Conservation (phyloP, 2,329 filamentous ascomycete species). For the Colletotrichum euphorbiae region DNA sequence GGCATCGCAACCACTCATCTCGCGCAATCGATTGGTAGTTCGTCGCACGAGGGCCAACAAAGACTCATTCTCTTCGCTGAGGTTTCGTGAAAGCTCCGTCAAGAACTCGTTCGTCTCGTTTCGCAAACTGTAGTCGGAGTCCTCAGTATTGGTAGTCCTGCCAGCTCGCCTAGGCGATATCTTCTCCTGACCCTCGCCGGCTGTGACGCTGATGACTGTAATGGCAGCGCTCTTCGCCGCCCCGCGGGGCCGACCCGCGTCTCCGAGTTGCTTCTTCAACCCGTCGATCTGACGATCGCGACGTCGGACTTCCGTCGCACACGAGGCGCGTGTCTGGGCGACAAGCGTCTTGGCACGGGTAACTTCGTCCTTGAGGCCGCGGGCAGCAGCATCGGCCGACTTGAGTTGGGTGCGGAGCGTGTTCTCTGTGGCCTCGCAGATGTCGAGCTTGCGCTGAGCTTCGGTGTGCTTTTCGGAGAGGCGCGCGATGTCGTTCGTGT, state of each 20-base stretch:
- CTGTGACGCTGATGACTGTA: slow-evolving; percentile 67
- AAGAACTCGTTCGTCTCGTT: slow-evolving; percentile 93
- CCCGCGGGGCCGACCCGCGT: slow-evolving; percentile 73
- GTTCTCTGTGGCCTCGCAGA: slow-evolving; percentile 77
- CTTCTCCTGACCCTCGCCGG: slow-evolving; percentile 64
- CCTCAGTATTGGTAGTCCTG: slow-evolving; percentile 48
- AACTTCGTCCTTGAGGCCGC: slow-evolving; percentile 86
- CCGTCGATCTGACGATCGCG: slow-evolving; percentile 89
- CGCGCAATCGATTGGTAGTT: slow-evolving; percentile 77
- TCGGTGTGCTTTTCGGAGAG: slow-evolving; percentile 66
- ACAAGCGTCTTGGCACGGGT: slow-evolving; percentile 82
- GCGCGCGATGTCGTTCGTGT: slow-evolving; percentile 75
- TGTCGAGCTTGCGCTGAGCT: slow-evolving; percentile 65
- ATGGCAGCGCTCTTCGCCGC: slow-evolving; percentile 65
- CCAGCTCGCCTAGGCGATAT: slow-evolving; percentile 45
- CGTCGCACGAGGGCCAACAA: slow-evolving; percentile 78
- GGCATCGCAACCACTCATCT: slow-evolving; percentile 70
- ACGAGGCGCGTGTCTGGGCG: slow-evolving; percentile 85
- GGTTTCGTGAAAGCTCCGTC: slow-evolving; percentile 81
- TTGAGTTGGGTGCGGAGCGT: slow-evolving; percentile 76
- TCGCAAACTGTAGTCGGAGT: slow-evolving; percentile 76
- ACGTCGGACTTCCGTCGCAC: slow-evolving; percentile 90
- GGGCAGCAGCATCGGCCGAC: slow-evolving; percentile 78
- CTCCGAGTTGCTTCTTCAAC: slow-evolving; percentile 86
- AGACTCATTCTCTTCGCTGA: slow-evolving; percentile 93